Conservation (phyloP, 164 flowering plant species). For the Piper longum region DNA sequence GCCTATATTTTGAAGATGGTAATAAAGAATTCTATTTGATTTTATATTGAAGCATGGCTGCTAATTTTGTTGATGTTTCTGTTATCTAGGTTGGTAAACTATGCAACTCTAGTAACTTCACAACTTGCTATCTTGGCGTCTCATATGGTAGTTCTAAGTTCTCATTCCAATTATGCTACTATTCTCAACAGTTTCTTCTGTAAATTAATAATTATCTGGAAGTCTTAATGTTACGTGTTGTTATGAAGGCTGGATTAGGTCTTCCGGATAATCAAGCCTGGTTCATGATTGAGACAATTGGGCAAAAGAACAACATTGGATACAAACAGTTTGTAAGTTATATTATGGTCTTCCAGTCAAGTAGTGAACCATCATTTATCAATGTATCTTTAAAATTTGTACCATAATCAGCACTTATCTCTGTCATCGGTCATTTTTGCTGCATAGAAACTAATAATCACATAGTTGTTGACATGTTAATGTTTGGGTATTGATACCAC, state of each 20-base stretch:
- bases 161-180: neutral
- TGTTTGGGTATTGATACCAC: too few species aligned
- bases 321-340: constrained; percentile 70
- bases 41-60: neutral
- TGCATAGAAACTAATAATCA: too few species aligned
- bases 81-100: constrained; percentile 50
- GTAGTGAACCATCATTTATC: neutral
- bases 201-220: neutral
- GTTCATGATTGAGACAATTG: constrained; percentile 89
- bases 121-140: constrained; percentile 73
- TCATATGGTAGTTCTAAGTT: constrained; percentile 57
- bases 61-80: constrained; percentile 4
- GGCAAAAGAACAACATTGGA: constrained; percentile 77
- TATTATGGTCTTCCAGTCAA: neutral
- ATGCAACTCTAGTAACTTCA: constrained; percentile 61
- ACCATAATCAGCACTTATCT: too few species aligned
- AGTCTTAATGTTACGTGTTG: constrained; percentile 8
- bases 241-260: constrained; percentile 80
- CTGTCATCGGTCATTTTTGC: too few species aligned
- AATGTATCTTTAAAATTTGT: too few species aligned
- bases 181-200: neutral
- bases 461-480: too few species aligned
- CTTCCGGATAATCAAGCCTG: constrained; percentile 86
- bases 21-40: neutral
- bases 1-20: too few species aligned